A percentile compares a stretch with the other conserved stretches of the same genome.
Evolutionary conservation across 192 early-diverging fungal genomes (phyloP).

Genomic region (Rhizophagus prolifer): DNA sequence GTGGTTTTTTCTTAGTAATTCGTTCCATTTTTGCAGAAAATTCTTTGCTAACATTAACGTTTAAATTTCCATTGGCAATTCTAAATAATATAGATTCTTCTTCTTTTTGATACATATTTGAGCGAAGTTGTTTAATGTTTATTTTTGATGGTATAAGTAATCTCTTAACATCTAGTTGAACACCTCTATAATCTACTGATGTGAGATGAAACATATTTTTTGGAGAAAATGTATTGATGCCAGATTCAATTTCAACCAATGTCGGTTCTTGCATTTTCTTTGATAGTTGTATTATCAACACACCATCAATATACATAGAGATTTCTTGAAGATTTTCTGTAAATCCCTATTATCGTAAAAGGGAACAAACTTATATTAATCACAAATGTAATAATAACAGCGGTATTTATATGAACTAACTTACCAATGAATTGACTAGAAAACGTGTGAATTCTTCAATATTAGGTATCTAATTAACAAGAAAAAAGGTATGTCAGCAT

Average conservation of each 20-base stretch:
- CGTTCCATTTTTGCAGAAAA: slow-evolving; percentile 78
- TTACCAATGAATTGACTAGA: slow-evolving; percentile 59
- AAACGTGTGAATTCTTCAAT: slow-evolving; percentile 61
- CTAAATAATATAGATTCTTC: slow-evolving; percentile 66
- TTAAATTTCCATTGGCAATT: slow-evolving; percentile 62
- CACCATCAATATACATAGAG: slow-evolving; percentile 63
- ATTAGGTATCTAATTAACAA: slow-evolving; percentile 44
- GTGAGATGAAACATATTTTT: slow-evolving; percentile 70
- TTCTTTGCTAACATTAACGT: slow-evolving; percentile 53
- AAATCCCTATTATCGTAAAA: slow-evolving; percentile 65
- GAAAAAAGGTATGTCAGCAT: slow-evolving; percentile 43
- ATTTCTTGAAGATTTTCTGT: slow-evolving; percentile 70
- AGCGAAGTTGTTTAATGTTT: background rate
- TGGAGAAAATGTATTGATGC: slow-evolving; percentile 56
- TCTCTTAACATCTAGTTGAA: slow-evolving; percentile 55
- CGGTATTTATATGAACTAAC: background rate
- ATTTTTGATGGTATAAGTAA: slow-evolving; percentile 32
- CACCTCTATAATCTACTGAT: slow-evolving; percentile 56
- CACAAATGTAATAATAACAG: too few species aligned
- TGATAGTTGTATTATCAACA: slow-evolving; percentile 54
- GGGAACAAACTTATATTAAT: too few species aligned
- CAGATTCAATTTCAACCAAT: slow-evolving; percentile 54
- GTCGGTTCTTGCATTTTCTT: slow-evolving; percentile 66
- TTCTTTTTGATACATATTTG: slow-evolving; percentile 11
- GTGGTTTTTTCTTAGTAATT: slow-evolving; percentile 85